A percentile compares a stretch with the other conserved stretches of the same genome.
Evolutionary conservation across 768 basidiomycete genomes (phyloP).

Genomic region (Porpolomopsis calyptriformis): DNA sequence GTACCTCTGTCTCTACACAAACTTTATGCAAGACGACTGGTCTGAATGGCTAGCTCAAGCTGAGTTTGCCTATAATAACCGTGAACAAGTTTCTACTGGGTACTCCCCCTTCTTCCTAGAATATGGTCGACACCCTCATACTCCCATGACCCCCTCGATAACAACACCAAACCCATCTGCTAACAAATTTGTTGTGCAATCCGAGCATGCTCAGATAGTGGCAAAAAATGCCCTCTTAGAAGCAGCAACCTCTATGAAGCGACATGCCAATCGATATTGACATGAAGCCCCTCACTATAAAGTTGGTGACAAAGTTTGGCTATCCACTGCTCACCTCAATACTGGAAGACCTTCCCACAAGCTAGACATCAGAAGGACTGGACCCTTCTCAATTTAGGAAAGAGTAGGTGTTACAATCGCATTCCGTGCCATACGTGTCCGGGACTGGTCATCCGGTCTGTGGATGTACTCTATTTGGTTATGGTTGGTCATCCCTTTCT

Average conservation of each 20-base stretch:
- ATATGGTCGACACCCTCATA: background rate
- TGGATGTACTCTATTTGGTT: too few species aligned
- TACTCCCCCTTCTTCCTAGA: background rate
- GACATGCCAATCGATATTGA: too few species aligned
- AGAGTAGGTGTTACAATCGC: too few species aligned
- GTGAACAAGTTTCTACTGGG: background rate
- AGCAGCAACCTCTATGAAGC: background rate
- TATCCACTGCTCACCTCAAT: constrained; percentile 14
- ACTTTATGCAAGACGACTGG: constrained; percentile 24
- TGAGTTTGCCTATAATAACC: constrained; percentile 25
- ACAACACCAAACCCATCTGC: background rate
- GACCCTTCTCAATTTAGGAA: constrained; percentile 18
- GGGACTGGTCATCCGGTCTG: too few species aligned
- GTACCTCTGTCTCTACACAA: constrained; percentile 19
- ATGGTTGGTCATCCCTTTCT: too few species aligned
- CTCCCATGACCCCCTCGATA: background rate
- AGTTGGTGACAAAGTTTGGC: constrained; percentile 15
- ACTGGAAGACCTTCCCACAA: constrained; percentile 12
- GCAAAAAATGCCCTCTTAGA: background rate
- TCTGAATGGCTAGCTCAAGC: constrained; percentile 18
- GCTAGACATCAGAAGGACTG: constrained; percentile 14
- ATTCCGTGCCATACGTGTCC: too few species aligned
- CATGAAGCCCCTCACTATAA: constrained; percentile 14
- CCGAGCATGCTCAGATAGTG: background rate
- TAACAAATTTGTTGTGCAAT: background rate